Conservation (phyloP, 306 rosid genomes). For the Benincasa hispida region DNA sequence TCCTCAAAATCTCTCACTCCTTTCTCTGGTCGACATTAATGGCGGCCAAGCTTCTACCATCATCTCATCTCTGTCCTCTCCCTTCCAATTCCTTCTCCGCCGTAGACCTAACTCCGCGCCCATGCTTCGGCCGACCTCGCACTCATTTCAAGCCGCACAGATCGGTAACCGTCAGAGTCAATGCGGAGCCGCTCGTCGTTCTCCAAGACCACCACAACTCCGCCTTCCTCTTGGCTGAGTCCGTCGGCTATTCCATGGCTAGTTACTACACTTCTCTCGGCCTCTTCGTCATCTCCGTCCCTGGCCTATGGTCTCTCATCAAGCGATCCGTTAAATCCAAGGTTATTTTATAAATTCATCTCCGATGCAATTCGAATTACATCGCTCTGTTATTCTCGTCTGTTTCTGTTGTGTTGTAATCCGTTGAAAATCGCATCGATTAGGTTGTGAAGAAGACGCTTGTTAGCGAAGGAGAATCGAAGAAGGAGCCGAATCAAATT, state of each 20-base stretch:
- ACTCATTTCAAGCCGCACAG: not conserved
- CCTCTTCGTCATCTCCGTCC: constrained; percentile 86
- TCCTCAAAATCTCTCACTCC: not conserved
- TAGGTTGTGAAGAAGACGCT: constrained; percentile 88
- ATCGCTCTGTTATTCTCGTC: not conserved
- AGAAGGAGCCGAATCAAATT: constrained; percentile 45
- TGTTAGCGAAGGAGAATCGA: constrained; percentile 36
- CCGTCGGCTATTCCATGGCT: constrained; percentile 58
- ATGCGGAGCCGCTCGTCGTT: not conserved
- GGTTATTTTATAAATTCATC: constrained; percentile 15
- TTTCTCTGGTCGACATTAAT: not conserved
- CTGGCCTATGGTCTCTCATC: constrained; percentile 97
- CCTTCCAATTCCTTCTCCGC: not conserved
- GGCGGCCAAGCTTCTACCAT: not conserved
- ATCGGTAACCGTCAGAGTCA: not conserved
- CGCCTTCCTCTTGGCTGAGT: constrained; percentile 22
- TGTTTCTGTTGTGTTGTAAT: not conserved
- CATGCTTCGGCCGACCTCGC: not conserved
- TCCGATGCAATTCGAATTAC: not conserved
- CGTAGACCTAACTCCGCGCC: not conserved
- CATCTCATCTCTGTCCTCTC: not conserved
- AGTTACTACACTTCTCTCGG: constrained; percentile 93
- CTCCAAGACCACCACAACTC: not conserved
- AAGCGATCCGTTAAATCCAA: constrained; percentile 93
- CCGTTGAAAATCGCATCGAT: not conserved